Evolutionary conservation across 2,329 filamentous ascomycete species (phyloP).

Genomic region (Arthrobotrys conoides): DNA sequence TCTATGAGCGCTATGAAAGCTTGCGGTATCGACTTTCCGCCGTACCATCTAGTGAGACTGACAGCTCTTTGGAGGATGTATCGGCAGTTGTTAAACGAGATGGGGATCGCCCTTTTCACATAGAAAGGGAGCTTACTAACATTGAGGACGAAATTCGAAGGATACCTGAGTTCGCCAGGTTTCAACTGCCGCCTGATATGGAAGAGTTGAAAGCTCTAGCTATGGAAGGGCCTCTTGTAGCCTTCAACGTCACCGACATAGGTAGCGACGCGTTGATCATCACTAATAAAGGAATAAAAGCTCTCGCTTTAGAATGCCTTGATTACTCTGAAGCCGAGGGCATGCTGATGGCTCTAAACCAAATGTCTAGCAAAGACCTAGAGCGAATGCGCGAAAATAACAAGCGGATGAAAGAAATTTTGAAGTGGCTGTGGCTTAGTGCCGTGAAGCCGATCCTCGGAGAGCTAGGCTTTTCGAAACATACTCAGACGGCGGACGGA

Average conservation of each 20-base stretch:
- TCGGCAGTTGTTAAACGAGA: background rate
- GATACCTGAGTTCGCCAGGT: slow-evolving; percentile 24
- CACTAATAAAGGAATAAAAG: slow-evolving; percentile 32
- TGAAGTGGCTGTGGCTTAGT: slow-evolving; percentile 37
- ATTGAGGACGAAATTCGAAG: slow-evolving; percentile 23
- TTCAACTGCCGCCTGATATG: slow-evolving; percentile 21
- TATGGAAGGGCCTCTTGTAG: slow-evolving; percentile 37
- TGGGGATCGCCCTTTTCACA: background rate
- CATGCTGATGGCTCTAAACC: background rate
- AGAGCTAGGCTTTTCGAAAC: slow-evolving; percentile 25
- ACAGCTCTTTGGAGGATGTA: background rate
- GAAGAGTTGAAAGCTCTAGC: slow-evolving; percentile 29
- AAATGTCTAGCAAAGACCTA: background rate
- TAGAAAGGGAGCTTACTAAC: background rate
- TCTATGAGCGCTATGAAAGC: slow-evolving; percentile 27
- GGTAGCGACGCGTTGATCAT: slow-evolving; percentile 59
- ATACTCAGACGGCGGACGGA: too few relatives aligned
- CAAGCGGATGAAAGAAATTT: slow-evolving; percentile 37
- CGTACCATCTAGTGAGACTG: background rate
- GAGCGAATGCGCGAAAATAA: background rate
- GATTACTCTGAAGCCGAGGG: background rate
- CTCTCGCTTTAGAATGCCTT: slow-evolving; percentile 18
- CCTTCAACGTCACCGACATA: slow-evolving; percentile 48
- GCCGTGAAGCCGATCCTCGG: slow-evolving; percentile 40
- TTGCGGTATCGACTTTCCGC: slow-evolving; percentile 8